phyloP scores from a whole-genome alignment of 2,329 filamentous ascomycete genomes.

The Pyricularia sp. region DNA sequence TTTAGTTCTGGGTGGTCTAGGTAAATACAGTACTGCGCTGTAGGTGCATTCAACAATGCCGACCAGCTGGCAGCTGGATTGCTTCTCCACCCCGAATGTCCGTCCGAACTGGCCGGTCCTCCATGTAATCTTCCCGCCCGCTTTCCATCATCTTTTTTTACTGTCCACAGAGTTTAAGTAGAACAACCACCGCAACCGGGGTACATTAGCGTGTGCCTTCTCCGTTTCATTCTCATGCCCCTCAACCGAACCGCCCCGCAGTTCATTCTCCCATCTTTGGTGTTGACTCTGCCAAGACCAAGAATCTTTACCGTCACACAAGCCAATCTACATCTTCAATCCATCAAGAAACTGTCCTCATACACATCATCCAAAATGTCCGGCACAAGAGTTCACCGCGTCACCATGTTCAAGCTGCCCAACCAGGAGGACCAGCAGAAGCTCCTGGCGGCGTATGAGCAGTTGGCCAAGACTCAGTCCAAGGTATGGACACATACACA shows the following conservation, averaged over 20 bases:
- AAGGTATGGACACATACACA: conserved; percentile 22
- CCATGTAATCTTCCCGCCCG: not conserved
- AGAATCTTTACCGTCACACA: not conserved
- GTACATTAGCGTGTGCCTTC: not conserved
- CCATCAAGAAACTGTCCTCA: not conserved
- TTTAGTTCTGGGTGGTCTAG: no score
- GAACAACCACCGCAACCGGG: not conserved
- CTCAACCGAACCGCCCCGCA: not conserved
- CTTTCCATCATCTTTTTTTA: not conserved
- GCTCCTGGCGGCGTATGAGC: conserved; percentile 31
- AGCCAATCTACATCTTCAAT: not conserved
- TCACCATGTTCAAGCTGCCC: conserved; percentile 42
- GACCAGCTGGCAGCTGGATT: not conserved
- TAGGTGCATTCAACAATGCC: not conserved
- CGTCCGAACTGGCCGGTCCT: not conserved
- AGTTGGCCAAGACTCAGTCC: conserved; percentile 24
- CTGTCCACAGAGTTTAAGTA: not conserved
- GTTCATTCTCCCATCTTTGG: not conserved
- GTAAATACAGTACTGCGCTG: no score
- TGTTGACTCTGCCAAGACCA: not conserved
- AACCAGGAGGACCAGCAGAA: conserved; percentile 27
- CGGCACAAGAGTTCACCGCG: conserved; percentile 23
- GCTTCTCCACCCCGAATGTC: not conserved
- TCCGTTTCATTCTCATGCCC: not conserved
- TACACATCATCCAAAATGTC: not conserved